A percentile compares a stretch with the other conserved stretches of the same genome.
Evolutionary conservation across 176 grass and related monocot genomes (phyloP).

Genomic region (Cocos nucifera): DNA sequence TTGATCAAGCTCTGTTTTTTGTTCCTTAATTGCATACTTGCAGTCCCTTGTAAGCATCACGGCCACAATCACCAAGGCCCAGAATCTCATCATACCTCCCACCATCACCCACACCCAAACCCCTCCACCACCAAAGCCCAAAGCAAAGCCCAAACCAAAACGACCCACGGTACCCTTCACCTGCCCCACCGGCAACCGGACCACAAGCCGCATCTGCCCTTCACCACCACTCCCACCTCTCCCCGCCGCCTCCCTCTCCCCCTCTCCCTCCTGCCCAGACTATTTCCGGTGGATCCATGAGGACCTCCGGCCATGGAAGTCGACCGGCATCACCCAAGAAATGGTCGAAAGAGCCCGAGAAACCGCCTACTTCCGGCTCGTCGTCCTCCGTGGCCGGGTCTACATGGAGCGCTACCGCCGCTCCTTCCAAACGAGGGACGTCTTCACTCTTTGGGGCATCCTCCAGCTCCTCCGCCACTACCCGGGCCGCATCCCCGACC

Average conservation of each 20-base stretch:
- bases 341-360: conserved; percentile 42
- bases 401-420: conserved; percentile 41
- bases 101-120: too few relatives aligned
- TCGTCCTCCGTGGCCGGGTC: conserved; percentile 38
- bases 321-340: conserved; percentile 48
- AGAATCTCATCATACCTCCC: too few relatives aligned
- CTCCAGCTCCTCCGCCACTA: conserved; percentile 80
- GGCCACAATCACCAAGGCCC: too few relatives aligned
- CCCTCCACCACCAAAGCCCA: too few relatives aligned
- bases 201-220: conserved; percentile 14
- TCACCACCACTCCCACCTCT: neutral
- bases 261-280: conserved; percentile 48
- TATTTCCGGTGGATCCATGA: conserved; percentile 94
- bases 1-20: too few relatives aligned
- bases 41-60: too few relatives aligned
- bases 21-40: too few relatives aligned
- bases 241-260: conserved; percentile 6
- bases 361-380: conserved; percentile 63
- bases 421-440: conserved; percentile 61
- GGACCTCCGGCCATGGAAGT: conserved; percentile 83
- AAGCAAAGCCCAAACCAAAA: too few relatives aligned
- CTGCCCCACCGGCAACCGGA: neutral
- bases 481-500: conserved; percentile 61
- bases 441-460: conserved; percentile 85
- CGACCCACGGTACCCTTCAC: too few relatives aligned